Evolutionary conservation across 331 rosid genomes (phyloP).

Genomic region (Acacia pycnantha): DNA sequence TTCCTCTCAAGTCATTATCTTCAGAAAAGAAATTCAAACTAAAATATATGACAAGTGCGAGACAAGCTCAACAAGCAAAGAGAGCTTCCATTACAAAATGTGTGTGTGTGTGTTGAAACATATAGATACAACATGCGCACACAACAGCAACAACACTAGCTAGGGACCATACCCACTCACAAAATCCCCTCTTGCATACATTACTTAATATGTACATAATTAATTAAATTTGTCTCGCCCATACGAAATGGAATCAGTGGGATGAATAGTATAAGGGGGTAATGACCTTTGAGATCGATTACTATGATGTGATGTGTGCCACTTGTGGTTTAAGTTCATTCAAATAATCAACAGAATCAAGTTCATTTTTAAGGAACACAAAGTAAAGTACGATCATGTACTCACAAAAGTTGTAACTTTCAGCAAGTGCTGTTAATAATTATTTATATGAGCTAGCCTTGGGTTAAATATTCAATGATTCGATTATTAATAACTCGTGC

Average conservation of each 20-base stretch:
- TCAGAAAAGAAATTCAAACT: constrained; percentile 39
- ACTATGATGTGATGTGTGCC: constrained; percentile 50
- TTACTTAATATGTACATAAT: neutral
- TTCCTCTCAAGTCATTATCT: constrained; percentile 68
- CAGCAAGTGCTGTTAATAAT: neutral
- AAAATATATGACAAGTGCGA: constrained; percentile 41
- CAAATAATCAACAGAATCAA: constrained; percentile 40
- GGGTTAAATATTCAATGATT: constrained; percentile 26
- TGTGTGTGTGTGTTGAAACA: constrained; percentile 34
- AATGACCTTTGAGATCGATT: constrained; percentile 15
- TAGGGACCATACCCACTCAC: constrained; percentile 49
- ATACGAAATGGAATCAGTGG: constrained; percentile 27
- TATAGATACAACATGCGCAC: constrained; percentile 40
- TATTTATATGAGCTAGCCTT: neutral
- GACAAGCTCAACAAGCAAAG: constrained; percentile 49
- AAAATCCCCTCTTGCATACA: constrained; percentile 20
- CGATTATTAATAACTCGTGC: constrained; percentile 6
- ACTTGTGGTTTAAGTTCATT: constrained; percentile 28
- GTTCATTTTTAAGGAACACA: constrained; percentile 34
- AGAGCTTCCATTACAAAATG: constrained; percentile 44
- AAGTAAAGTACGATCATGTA: constrained; percentile 44
- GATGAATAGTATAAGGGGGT: constrained; percentile 12
- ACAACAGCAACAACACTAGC: neutral
- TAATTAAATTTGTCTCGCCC: constrained; percentile 30
- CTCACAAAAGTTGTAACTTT: constrained; percentile 28